A percentile compares a stretch with the other conserved stretches of the same genome.
Conservation (phyloP, 139 green algal genomes). For the Astrephomene gubernaculifera region DNA sequence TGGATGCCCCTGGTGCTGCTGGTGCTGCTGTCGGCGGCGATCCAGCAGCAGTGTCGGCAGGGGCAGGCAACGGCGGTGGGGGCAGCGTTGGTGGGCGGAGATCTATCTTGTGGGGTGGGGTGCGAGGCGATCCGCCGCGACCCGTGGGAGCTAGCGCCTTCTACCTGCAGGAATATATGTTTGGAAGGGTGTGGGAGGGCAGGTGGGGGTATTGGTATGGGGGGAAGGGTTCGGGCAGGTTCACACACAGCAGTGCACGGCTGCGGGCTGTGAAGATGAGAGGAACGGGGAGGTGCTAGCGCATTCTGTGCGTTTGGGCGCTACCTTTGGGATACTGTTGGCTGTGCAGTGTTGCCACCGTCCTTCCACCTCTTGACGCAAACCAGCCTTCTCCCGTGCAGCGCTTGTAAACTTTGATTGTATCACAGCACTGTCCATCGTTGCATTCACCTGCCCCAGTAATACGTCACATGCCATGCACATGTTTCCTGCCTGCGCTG, state of each 20-base stretch:
- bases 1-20: no score
- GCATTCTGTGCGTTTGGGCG: not conserved
- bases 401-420: not conserved
- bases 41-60: not conserved
- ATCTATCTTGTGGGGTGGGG: not conserved
- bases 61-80: not conserved
- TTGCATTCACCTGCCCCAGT: no score
- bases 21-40: no score
- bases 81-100: not conserved
- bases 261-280: no score
- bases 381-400: not conserved
- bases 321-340: not conserved
- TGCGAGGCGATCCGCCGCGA: not conserved
- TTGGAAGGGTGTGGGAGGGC: no score
- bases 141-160: not conserved
- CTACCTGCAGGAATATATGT: not conserved
- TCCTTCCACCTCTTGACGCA: not conserved
- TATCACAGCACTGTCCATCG: not conserved
- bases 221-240: no score
- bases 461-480: no score
- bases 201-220: no score
- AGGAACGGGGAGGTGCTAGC: not conserved
- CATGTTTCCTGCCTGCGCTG: no score
- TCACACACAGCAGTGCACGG: no score
- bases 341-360: not conserved